Conservation (phyloP, 2,329 filamentous ascomycete species). For the Diaporthe longicolla region DNA sequence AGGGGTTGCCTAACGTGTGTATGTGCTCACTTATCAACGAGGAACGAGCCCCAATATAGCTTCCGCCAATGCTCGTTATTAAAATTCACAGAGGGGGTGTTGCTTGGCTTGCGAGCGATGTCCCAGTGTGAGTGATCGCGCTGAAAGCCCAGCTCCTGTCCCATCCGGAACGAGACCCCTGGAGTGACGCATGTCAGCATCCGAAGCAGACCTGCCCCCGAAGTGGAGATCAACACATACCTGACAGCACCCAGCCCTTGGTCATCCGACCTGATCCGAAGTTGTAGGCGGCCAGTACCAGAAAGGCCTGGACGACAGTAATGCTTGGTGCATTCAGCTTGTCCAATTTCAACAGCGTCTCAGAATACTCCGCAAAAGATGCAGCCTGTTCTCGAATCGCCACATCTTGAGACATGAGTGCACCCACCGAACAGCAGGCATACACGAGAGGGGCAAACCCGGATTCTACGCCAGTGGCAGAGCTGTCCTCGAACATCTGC, state of each 20-base stretch:
- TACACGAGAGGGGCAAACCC: slow-evolving; percentile 2
- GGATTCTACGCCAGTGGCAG: not conserved
- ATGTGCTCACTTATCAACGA: not conserved
- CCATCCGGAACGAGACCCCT: slow-evolving; percentile 45
- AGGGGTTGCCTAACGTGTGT: too few species aligned
- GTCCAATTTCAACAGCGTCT: not conserved
- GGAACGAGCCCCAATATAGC: slow-evolving; percentile 12
- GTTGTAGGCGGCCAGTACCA: not conserved
- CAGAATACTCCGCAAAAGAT: not conserved
- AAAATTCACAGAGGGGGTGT: not conserved
- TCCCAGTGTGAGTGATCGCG: slow-evolving; percentile 37
- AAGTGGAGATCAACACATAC: not conserved
- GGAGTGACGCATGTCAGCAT: not conserved
- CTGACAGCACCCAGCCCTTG: slow-evolving; percentile 21
- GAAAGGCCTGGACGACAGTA: not conserved
- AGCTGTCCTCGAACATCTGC: not conserved
- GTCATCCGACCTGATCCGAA: not conserved
- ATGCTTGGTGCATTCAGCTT: not conserved
- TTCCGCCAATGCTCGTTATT: slow-evolving; percentile 26
- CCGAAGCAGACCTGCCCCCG: not conserved
- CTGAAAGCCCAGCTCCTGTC: slow-evolving; percentile 43
- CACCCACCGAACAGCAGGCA: slow-evolving; percentile 10
- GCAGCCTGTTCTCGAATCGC: not conserved
- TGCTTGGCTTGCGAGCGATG: not conserved
- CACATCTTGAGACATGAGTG: not conserved